Percentiles rank a stretch among this genome's conserved stretches.
phyloP scores from a whole-genome alignment of 2,329 filamentous ascomycete genomes.

The Penicillium capsulatum region DNA sequence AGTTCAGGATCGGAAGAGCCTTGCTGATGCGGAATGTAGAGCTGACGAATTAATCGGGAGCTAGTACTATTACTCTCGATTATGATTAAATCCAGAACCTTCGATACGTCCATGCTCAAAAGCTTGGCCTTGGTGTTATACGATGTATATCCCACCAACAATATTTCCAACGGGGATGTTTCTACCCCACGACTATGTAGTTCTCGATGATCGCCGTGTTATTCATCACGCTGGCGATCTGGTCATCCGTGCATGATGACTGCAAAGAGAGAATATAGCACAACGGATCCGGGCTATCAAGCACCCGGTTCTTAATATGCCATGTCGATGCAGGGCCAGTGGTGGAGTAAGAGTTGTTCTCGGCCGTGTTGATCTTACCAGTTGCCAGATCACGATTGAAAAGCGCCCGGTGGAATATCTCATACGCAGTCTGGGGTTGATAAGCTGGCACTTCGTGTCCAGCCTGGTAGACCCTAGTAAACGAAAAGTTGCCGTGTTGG shows the following conservation, averaged over 20 bases:
- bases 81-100: no score
- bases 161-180: not conserved
- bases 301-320: slow-evolving; percentile 46
- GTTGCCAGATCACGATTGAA: slow-evolving; percentile 53
- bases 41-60: no score
- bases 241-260: slow-evolving; percentile 44
- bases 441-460: slow-evolving; percentile 52
- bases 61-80: no score
- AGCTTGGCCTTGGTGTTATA: no score
- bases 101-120: no score
- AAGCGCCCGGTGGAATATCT: slow-evolving; percentile 53
- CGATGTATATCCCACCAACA: no score
- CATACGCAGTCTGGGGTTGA: slow-evolving; percentile 52
- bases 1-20: no score
- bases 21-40: no score
- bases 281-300: slow-evolving; percentile 37
- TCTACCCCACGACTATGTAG: slow-evolving; percentile 41
- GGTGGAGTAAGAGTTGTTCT: slow-evolving; percentile 38
- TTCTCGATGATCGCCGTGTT: slow-evolving; percentile 47
- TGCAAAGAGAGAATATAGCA: slow-evolving; percentile 45
- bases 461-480: slow-evolving; percentile 46
- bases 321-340: slow-evolving; percentile 39
- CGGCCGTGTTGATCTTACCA: slow-evolving; percentile 43
- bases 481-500: slow-evolving; percentile 49
- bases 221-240: slow-evolving; percentile 41